Conservation (phyloP, 2,329 filamentous ascomycete genomes). For the Sphaerulina vaccinii region DNA sequence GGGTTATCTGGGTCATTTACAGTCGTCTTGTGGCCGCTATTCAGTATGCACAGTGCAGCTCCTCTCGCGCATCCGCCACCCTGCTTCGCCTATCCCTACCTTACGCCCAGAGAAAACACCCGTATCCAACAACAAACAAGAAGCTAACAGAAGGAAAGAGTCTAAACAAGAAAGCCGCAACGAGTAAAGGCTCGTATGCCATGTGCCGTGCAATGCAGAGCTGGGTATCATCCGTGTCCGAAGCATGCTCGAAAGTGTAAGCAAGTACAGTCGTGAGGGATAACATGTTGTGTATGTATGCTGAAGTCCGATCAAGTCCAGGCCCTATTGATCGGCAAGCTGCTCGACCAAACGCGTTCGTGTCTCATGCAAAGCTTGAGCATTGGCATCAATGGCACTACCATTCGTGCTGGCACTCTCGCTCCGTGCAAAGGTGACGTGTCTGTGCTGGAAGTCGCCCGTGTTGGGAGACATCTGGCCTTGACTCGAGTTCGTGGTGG, state of each 20-base stretch:
- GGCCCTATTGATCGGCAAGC: constrained; percentile 13
- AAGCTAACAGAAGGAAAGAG: background rate
- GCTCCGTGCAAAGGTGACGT: constrained; percentile 33
- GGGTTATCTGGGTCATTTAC: too few relatives aligned
- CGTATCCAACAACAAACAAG: background rate
- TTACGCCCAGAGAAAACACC: too few relatives aligned
- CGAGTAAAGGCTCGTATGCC: too few relatives aligned
- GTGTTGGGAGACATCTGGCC: constrained; percentile 29
- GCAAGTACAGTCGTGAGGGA: constrained; percentile 11
- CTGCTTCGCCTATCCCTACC: too few relatives aligned
- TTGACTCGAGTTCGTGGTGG: constrained; percentile 17
- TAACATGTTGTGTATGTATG: too few relatives aligned
- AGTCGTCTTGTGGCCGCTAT: too few relatives aligned
- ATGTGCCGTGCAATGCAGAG: too few relatives aligned
- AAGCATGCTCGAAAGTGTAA: constrained; percentile 10
- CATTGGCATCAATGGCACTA: constrained; percentile 9
- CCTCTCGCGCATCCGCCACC: too few relatives aligned
- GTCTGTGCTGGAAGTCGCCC: constrained; percentile 27
- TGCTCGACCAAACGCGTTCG: constrained; percentile 13
- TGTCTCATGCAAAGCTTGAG: constrained; percentile 17
- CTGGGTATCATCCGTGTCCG: constrained; percentile 24
- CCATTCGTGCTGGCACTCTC: constrained; percentile 26
- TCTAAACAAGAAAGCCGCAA: background rate
- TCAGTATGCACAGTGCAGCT: too few relatives aligned
- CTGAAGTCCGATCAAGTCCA: too few relatives aligned